Conservation (phyloP, 1,284 basidiomycete species). For the Vanrija pseudolonga region DNA sequence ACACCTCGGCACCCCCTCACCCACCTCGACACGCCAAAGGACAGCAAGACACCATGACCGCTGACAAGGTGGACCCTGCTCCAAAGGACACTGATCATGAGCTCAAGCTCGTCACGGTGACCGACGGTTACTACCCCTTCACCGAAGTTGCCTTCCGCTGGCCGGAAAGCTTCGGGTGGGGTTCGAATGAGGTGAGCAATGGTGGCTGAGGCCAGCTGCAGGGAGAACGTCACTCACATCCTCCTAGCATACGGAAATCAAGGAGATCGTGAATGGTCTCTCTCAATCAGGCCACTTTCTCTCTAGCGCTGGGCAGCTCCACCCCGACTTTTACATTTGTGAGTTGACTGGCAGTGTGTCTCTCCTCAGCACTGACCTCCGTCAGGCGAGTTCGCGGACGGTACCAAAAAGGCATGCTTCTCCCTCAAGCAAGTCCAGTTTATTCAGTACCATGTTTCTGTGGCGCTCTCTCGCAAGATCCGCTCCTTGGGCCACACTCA, state of each 20-base stretch:
- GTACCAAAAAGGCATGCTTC: slow-evolving; percentile 62
- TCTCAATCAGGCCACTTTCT: slow-evolving; percentile 58
- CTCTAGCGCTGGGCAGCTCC: slow-evolving; percentile 58
- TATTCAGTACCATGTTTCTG: slow-evolving; percentile 69
- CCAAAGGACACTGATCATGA: too few relatives aligned
- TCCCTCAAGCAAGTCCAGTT: slow-evolving; percentile 80
- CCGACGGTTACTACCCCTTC: slow-evolving; percentile 38
- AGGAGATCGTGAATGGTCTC: not conserved
- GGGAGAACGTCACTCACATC: not conserved
- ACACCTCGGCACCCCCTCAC: too few relatives aligned
- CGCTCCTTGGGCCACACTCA: slow-evolving; percentile 14
- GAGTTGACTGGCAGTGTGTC: slow-evolving; percentile 11
- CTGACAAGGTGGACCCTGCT: too few relatives aligned
- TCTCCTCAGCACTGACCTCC: not conserved
- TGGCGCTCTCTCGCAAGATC: slow-evolving; percentile 62
- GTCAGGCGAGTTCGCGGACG: slow-evolving; percentile 13
- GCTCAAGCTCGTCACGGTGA: slow-evolving; percentile 14
- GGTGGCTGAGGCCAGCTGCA: too few relatives aligned
- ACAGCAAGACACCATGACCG: too few relatives aligned
- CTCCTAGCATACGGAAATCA: too few relatives aligned
- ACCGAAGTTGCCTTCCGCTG: slow-evolving; percentile 40
- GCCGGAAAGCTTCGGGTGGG: slow-evolving; percentile 3
- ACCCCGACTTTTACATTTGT: slow-evolving; percentile 70
- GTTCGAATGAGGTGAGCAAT: too few relatives aligned
- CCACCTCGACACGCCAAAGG: too few relatives aligned